Evolutionary conservation across 805 yeast genomes (phyloP).

Genomic region (Ogataea sp.): DNA sequence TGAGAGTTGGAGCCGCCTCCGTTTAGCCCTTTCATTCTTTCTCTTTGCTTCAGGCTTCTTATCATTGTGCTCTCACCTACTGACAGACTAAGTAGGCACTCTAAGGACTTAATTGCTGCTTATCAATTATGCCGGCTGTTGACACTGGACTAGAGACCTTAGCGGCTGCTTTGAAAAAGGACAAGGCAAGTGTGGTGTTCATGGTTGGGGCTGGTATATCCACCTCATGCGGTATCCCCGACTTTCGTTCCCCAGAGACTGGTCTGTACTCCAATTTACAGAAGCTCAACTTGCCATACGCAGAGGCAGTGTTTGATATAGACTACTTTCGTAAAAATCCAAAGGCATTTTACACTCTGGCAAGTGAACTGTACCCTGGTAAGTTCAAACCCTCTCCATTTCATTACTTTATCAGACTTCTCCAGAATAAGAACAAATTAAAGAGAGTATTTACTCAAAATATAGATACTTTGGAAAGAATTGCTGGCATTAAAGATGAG

Average conservation of each 20-base stretch:
- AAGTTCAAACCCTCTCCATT: slow-evolving; percentile 76
- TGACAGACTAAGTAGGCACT: no score
- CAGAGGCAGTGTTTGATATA: slow-evolving; percentile 94
- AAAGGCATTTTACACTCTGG: slow-evolving; percentile 75
- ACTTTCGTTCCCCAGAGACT: slow-evolving; percentile 85
- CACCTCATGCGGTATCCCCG: slow-evolving; percentile 92
- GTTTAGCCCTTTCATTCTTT: no score
- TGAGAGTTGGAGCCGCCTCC: no score
- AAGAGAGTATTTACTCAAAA: slow-evolving; percentile 83
- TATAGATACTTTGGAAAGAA: slow-evolving; percentile 83
- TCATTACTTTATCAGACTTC: slow-evolving; percentile 61
- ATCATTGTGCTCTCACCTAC: background rate
- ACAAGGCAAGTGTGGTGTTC: slow-evolving; percentile 41
- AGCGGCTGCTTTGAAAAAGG: slow-evolving; percentile 4
- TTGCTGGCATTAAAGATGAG: slow-evolving; percentile 65
- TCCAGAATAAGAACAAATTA: slow-evolving; percentile 56
- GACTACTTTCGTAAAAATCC: slow-evolving; percentile 73
- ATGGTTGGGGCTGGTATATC: slow-evolving; percentile 93
- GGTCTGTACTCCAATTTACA: slow-evolving; percentile 79
- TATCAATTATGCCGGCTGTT: background rate
- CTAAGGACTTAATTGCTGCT: no score
- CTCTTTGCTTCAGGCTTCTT: no score
- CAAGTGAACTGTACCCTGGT: slow-evolving; percentile 84
- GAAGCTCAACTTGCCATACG: slow-evolving; percentile 71
- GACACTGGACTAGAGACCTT: background rate